phyloP scores from a whole-genome alignment of 441 rosid genomes.

The Theobroma grandiflorum region DNA sequence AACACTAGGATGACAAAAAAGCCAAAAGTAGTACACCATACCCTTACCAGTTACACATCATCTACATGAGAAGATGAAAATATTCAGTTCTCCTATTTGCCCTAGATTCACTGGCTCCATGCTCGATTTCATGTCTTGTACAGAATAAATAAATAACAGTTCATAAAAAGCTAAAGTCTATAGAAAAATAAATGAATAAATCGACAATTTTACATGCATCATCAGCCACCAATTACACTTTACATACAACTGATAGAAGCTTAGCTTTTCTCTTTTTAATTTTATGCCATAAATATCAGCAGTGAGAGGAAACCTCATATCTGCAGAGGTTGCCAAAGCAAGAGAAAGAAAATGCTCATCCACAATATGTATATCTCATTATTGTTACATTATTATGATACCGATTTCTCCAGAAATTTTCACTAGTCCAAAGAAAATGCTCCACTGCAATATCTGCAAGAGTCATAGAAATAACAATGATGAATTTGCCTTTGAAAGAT shows the following conservation, averaged over 20 bases:
- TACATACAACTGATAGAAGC: conserved; percentile 7
- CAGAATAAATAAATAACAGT: not conserved
- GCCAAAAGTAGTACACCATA: no score
- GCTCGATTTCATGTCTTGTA: not conserved
- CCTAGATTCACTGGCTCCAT: not conserved
- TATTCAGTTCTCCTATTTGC: not conserved
- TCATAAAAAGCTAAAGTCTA: not conserved
- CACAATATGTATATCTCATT: not conserved
- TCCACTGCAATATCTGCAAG: conserved; percentile 66
- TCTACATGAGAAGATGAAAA: not conserved
- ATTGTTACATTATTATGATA: not conserved
- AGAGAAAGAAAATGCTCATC: not conserved
- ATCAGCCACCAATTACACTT: conserved; percentile 8
- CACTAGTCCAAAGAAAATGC: conserved; percentile 62
- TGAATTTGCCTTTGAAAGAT: not conserved
- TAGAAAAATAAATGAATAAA: not conserved
- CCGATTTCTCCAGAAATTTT: not conserved
- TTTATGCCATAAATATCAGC: conserved; percentile 1
- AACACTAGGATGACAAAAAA: no score
- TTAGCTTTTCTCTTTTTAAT: not conserved
- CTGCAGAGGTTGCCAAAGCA: not conserved
- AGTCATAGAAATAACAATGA: not conserved
- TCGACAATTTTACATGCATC: conserved; percentile 8
- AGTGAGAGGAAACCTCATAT: not conserved
- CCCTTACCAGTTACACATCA: no score